These are phyloP conservation scores for Decorospora gaudefroyi DNA, from an alignment of 2,329 filamentous ascomycete species.

Conservation along the genomic window DNA sequence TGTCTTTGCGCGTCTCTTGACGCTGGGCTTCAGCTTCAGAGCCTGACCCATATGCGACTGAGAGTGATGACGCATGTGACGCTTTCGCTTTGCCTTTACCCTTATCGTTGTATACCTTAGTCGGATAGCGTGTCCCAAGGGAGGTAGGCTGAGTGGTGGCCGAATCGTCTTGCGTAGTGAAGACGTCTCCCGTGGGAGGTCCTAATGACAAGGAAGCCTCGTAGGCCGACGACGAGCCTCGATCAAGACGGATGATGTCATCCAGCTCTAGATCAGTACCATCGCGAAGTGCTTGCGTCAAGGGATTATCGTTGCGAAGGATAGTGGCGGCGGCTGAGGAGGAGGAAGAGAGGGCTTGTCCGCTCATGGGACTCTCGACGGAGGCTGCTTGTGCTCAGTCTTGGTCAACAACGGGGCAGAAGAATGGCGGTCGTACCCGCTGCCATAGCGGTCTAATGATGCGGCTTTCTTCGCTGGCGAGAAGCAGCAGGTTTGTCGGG, in stretches of 20 bases:
- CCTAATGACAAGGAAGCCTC: conserved; percentile 14
- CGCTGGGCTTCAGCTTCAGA: conserved; percentile 28
- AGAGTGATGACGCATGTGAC: conserved; percentile 29
- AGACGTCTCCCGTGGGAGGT: conserved; percentile 18
- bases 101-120: conserved; percentile 13
- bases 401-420: neutral
- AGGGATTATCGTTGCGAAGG: conserved; percentile 25
- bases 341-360: conserved; percentile 8
- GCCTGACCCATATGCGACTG: conserved; percentile 33
- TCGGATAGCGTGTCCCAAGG: conserved; percentile 27
- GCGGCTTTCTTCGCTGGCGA: conserved; percentile 16
- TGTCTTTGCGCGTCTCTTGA: conserved; percentile 6
- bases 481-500: conserved; percentile 5
- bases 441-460: conserved; percentile 27
- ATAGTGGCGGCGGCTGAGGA: conserved; percentile 17
- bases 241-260: conserved; percentile 22
- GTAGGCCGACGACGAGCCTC: conserved; percentile 11
- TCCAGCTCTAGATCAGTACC: conserved; percentile 16
- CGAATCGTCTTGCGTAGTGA: conserved; percentile 26
- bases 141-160: conserved; percentile 37
- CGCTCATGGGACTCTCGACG: conserved; percentile 26
- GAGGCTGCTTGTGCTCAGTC: conserved; percentile 25
- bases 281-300: conserved; percentile 21
- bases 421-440: conserved; percentile 16
- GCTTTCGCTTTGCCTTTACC: conserved; percentile 24